These are phyloP conservation scores for Astrothelium macrocarpum DNA, from an alignment of 495 filamentous ascomycete genomes.

Conservation along the genomic window DNA sequence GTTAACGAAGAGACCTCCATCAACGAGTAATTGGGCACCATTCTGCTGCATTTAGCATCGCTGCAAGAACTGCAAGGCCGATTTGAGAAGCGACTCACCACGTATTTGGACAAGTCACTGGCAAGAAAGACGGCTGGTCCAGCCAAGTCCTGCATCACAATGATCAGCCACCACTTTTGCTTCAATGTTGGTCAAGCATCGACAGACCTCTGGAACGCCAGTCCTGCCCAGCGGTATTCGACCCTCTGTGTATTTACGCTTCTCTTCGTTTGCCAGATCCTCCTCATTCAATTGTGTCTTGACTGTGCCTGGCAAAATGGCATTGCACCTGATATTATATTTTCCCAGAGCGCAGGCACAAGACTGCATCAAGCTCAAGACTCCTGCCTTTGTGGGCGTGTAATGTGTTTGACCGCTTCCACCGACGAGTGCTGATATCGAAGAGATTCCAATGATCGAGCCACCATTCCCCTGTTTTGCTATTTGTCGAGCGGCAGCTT, in stretches of 20 bases:
- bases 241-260: slow-evolving; percentile 75
- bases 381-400: slow-evolving; percentile 83
- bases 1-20: slow-evolving; percentile 70
- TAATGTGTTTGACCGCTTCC: slow-evolving; percentile 76
- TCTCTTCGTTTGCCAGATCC: slow-evolving; percentile 60
- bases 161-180: neutral
- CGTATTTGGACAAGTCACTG: slow-evolving; percentile 44
- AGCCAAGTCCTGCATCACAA: slow-evolving; percentile 47
- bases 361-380: slow-evolving; percentile 77
- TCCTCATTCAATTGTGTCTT: slow-evolving; percentile 78
- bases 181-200: neutral
- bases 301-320: slow-evolving; percentile 76
- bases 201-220: slow-evolving; percentile 40
- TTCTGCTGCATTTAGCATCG: slow-evolving; percentile 39
- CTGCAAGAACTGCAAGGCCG: no score
- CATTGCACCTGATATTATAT: slow-evolving; percentile 74
- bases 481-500: slow-evolving; percentile 78
- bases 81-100: no score
- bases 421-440: slow-evolving; percentile 78
- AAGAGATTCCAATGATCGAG: slow-evolving; percentile 72
- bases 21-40: slow-evolving; percentile 75
- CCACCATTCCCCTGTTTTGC: slow-evolving; percentile 56
- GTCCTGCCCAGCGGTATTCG: slow-evolving; percentile 71
- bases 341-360: slow-evolving; percentile 68
- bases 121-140: slow-evolving; percentile 84